Conservation (phyloP, 306 rosid species). For the Cucumis cinereus region DNA sequence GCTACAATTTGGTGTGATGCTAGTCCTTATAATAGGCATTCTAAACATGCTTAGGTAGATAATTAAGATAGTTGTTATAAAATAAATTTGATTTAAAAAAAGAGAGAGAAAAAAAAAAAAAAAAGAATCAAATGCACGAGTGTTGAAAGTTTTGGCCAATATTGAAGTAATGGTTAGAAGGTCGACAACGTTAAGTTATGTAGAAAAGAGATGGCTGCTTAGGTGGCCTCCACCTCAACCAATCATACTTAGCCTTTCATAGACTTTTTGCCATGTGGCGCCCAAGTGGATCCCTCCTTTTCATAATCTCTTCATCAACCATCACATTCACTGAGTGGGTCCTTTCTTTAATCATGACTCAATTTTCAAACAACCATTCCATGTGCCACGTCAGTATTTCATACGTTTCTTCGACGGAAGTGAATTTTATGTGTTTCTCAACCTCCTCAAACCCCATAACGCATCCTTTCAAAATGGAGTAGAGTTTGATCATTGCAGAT, state of each 20-base stretch:
- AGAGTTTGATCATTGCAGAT: no score
- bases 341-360: neutral
- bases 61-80: no score
- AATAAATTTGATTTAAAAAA: no score
- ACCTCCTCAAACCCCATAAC: no score
- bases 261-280: constrained; percentile 5
- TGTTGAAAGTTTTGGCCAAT: neutral
- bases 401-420: constrained; percentile 21
- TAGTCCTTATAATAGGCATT: no score
- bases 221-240: neutral
- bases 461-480: no score
- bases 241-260: neutral
- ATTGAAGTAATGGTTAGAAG: constrained; percentile 1
- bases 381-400: constrained; percentile 24
- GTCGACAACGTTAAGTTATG: neutral
- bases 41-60: neutral
- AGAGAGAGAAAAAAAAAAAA: no score
- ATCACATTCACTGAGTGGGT: neutral
- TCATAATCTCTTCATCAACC: neutral
- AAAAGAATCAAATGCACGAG: neutral
- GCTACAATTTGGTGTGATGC: neutral
- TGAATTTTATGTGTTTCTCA: neutral
- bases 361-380: neutral
- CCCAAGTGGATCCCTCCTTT: neutral
- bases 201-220: neutral